phyloP scores from a whole-genome alignment of 192 early-diverging fungal genomes.

The Piromyces sp. region DNA sequence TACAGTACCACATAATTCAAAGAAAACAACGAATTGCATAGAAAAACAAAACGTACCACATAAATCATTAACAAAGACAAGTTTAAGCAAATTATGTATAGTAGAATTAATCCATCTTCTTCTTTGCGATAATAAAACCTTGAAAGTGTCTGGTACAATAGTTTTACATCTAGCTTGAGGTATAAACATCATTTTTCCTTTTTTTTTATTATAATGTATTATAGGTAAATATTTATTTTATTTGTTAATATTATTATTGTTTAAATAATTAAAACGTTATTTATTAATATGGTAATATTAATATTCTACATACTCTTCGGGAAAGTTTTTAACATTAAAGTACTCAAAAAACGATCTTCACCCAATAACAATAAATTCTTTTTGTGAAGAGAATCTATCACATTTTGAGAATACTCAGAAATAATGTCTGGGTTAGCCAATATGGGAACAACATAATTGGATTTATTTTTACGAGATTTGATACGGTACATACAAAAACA shows the following conservation, averaged over 20 bases:
- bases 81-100: conserved; percentile 81
- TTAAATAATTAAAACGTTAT: too few species aligned
- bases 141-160: conserved; percentile 56
- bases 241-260: too few species aligned
- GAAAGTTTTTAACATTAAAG: conserved; percentile 68
- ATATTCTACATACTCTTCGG: conserved; percentile 64
- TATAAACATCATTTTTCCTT: conserved; percentile 65
- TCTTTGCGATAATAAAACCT: conserved; percentile 65
- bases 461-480: conserved; percentile 28
- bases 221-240: too few species aligned
- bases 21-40: conserved; percentile 80
- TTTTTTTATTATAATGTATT: too few species aligned
- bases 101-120: conserved; percentile 95
- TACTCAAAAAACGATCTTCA: conserved; percentile 68
- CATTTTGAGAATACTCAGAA: background rate
- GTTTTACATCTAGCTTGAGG: conserved; percentile 62
- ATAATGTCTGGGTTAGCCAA: conserved; percentile 64
- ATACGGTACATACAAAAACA: conserved; percentile 98
- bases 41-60: conserved; percentile 97
- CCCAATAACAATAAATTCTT: conserved; percentile 68
- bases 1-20: conserved; percentile 84
- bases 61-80: conserved; percentile 79
- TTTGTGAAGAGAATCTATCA: conserved; percentile 56
- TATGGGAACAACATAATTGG: conserved; percentile 64
- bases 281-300: too few species aligned